These are phyloP conservation scores for Colletotrichum trifolii DNA, from an alignment of 2,329 filamentous ascomycete genomes.

Conservation along the genomic window DNA sequence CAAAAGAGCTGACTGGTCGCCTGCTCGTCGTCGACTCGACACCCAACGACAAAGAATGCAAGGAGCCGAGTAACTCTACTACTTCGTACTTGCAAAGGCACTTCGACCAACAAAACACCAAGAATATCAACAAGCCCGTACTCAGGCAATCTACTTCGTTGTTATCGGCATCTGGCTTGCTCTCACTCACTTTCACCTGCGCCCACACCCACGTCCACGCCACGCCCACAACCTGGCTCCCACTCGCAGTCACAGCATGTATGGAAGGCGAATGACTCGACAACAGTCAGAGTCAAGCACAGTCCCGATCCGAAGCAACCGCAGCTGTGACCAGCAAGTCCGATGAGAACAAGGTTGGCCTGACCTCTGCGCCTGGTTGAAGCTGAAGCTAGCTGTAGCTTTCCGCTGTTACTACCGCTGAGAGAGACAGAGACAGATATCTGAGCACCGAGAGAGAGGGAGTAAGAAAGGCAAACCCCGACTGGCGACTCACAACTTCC, in stretches of 20 bases:
- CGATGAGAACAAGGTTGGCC: constrained; percentile 24
- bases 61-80: no score
- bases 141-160: constrained; percentile 1
- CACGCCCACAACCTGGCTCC: constrained; percentile 8
- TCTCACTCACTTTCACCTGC: constrained; percentile 23
- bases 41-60: no score
- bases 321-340: constrained; percentile 10
- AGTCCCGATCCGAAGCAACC: constrained; percentile 30
- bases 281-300: constrained; percentile 34
- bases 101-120: background rate
- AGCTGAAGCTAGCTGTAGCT: constrained; percentile 27
- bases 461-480: background rate
- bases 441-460: no score
- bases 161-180: background rate
- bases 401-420: background rate
- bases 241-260: constrained; percentile 32
- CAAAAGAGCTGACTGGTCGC: no score
- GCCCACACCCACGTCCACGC: constrained; percentile 5
- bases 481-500: background rate
- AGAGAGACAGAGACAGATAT: background rate
- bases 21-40: no score
- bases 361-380: constrained; percentile 7
- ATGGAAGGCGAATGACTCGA: constrained; percentile 32
- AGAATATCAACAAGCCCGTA: background rate
- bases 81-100: no score